Base-by-base conservation (phyloP, 441 rosid genomes). In the Hura crepitans region DNA sequence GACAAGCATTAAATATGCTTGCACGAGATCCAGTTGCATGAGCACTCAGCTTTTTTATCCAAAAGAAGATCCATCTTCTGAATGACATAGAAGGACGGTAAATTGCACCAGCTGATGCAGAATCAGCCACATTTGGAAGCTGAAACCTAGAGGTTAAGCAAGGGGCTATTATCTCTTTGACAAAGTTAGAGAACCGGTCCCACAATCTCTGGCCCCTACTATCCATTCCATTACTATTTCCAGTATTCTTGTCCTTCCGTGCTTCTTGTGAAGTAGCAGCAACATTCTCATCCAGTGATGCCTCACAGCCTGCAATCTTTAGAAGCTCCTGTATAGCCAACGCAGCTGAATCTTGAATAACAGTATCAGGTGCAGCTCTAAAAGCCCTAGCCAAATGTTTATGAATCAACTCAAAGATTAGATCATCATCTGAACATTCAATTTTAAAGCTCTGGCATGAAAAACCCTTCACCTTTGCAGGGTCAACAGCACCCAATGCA, bases 381-480 rank as follows among this genome's bases (percentile, higher is more conserved):
- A 96, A 96, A 79, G 98, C 98, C 87, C 98, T 87, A 45, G 94
- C 94, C 76, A 96, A 82, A 70, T 93, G 98, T 79, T 90, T 93
- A 85, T 96, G 89, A 55, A 96, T 96, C 80, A 96, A 88, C 85
- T 90, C 98, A 83, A 89, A 96, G 66, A 96, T 96, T 53, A 96
- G 99, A 84, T 96, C 99, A 86, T 96, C 99, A 78, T 93, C 98
- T 33, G 99, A 91, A 81, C 99, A 96, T 72, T 96, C 96, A 82
- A 96, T 96, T 84, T 91, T 93, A 81, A 96, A 96, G 69, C 97
- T 94, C 73, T 82, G 85, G 76, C 88, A 88, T 69, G 97, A 79
- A 77, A 82, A 77, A 64, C 80, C 91, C 81, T 80, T 89, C 67
- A 96, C 86, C 84, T 96, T 96, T 74, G 99, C 98, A 74, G 99